Evolutionary conservation across 345 rosid species (phyloP).

Genomic region (Erodium maritimum): DNA sequence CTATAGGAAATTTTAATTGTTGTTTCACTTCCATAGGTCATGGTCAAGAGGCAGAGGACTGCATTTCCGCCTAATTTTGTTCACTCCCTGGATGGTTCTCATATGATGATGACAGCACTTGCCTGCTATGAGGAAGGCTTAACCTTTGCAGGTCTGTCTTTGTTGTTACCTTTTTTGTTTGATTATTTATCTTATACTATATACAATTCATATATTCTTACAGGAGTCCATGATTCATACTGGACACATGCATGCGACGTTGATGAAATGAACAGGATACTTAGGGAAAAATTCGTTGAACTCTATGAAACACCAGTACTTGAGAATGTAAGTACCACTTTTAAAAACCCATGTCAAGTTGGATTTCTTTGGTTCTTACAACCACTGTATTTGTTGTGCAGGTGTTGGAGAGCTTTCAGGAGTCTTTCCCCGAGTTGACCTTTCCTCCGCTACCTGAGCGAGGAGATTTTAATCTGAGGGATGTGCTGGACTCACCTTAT

Average conservation of each 20-base stretch:
- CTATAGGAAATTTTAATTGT: neutral
- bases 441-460: too few relatives aligned
- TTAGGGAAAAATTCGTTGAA: conserved; percentile 85
- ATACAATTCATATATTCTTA: conserved; percentile 6
- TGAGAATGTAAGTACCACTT: conserved; percentile 55
- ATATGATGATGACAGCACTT: conserved; percentile 99
- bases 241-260: conserved; percentile 99
- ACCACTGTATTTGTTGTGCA: too few relatives aligned
- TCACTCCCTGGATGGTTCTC: conserved; percentile 96
- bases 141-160: conserved; percentile 67
- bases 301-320: conserved; percentile 76
- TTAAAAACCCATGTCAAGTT: too few relatives aligned
- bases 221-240: conserved; percentile 98
- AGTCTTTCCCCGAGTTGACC: too few relatives aligned
- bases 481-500: too few relatives aligned
- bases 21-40: conserved; percentile 31
- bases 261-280: conserved; percentile 66
- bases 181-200: neutral
- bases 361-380: too few relatives aligned
- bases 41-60: conserved; percentile 77
- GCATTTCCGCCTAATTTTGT: conserved; percentile 98
- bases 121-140: conserved; percentile 79
- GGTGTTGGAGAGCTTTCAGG: too few relatives aligned
- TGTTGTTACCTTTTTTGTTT: neutral
- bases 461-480: too few relatives aligned